Conservation (phyloP, 2,329 filamentous ascomycete genomes). For the Tolypocladium pustulatum region DNA sequence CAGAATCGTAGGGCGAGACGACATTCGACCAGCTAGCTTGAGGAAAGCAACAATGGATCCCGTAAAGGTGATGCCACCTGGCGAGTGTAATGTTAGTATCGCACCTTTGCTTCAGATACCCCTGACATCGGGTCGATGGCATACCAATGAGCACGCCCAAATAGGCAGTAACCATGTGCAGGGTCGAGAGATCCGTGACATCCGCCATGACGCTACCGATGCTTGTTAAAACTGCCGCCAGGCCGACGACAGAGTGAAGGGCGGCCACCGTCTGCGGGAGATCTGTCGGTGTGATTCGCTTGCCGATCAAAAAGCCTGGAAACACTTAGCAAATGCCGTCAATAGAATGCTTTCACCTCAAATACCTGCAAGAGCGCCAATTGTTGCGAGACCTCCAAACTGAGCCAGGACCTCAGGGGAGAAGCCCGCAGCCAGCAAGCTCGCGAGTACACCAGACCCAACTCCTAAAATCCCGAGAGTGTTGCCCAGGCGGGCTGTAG, state of each 20-base stretch:
- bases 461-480: slow-evolving; percentile 81
- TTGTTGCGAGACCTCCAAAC: slow-evolving; percentile 63
- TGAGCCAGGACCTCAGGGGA: slow-evolving; percentile 68
- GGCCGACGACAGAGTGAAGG: slow-evolving; percentile 79
- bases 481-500: slow-evolving; percentile 76
- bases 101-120: background rate
- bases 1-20: slow-evolving; percentile 62
- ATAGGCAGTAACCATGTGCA: slow-evolving; percentile 80
- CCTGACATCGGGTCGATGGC: background rate
- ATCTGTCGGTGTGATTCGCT: slow-evolving; percentile 78
- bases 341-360: background rate
- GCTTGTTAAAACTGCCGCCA: slow-evolving; percentile 80
- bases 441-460: slow-evolving; percentile 71
- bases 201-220: slow-evolving; percentile 77
- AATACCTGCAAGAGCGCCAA: slow-evolving; percentile 54
- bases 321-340: slow-evolving; percentile 2
- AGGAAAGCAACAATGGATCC: slow-evolving; percentile 83
- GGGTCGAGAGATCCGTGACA: slow-evolving; percentile 57
- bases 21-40: slow-evolving; percentile 76
- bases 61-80: slow-evolving; percentile 75
- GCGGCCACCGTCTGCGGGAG: slow-evolving; percentile 85
- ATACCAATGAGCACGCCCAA: slow-evolving; percentile 71
- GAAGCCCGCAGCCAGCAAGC: slow-evolving; percentile 72
- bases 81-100: background rate
- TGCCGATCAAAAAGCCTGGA: slow-evolving; percentile 62